Conservation (phyloP, 805 yeast genomes). For the Ogataea chonburiensis region DNA sequence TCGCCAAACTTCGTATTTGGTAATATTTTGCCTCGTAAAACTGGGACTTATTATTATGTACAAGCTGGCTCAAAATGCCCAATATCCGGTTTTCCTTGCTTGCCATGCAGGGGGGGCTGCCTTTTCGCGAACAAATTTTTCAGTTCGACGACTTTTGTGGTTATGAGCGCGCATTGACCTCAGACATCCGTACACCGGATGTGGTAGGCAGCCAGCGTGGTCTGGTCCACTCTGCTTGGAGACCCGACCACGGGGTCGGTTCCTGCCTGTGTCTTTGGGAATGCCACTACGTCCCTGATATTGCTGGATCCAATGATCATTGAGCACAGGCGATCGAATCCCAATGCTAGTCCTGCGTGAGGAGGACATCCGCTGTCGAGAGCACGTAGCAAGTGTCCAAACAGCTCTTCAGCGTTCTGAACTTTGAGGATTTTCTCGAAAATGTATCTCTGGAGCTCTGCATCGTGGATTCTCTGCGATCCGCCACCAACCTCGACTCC, state of each 20-base stretch:
- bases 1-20: slow-evolving; percentile 12
- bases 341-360: slow-evolving; percentile 95
- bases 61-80: slow-evolving; percentile 14
- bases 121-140: slow-evolving; percentile 13
- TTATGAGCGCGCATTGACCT: slow-evolving; percentile 5
- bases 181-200: slow-evolving; percentile 27
- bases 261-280: slow-evolving; percentile 91
- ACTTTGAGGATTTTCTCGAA: slow-evolving; percentile 65
- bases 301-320: slow-evolving; percentile 76
- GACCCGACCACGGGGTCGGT: slow-evolving; percentile 83
- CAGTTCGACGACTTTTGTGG: slow-evolving; percentile 9
- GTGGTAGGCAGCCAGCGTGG: slow-evolving; percentile 54
- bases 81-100: slow-evolving; percentile 13
- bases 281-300: slow-evolving; percentile 91
- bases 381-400: slow-evolving; percentile 84
- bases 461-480: slow-evolving; percentile 89
- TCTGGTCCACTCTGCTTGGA: slow-evolving; percentile 63
- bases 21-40: slow-evolving; percentile 5
- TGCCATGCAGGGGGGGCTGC: slow-evolving; percentile 11
- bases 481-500: slow-evolving; percentile 99
- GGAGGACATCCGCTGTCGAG: slow-evolving; percentile 95
- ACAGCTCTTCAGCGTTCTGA: slow-evolving; percentile 54
- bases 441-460: slow-evolving; percentile 70
- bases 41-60: slow-evolving; percentile 12
- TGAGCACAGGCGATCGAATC: slow-evolving; percentile 90